Evolutionary conservation across 1,284 basidiomycete genomes (phyloP), one percentile per base, ranked within the genome.

Genomic region (Ganoderma resinaceum): DNA sequence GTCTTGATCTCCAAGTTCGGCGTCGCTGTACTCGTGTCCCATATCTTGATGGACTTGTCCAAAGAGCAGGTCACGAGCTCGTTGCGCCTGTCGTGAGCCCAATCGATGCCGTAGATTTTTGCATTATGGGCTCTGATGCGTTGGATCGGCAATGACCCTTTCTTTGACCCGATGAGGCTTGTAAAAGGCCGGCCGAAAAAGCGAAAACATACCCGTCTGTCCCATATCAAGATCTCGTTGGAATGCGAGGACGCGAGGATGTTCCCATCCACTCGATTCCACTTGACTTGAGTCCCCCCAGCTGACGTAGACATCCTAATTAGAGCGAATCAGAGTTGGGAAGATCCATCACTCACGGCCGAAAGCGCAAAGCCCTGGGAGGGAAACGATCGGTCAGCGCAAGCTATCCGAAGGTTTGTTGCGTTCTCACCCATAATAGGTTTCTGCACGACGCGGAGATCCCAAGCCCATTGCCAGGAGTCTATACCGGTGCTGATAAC

Each of bases 81-180:
- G 74, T 92, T 87, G n/a, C 85, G 82, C 62, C 84, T 81, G 31
- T 87, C 83, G 62, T 95, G 89, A 5, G 95, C 92, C 96, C 96
- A 98, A 80, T 98, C 96, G 64, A 98, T 96, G 1, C 96, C 96
- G 73, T 98, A 98, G 60, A 98, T 97, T 81, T 96, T 95, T 16
- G 94, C 89, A 26, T 84, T 85, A 76, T 98, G 96, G 0, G 95
- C 96, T 42, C 86, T 83, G 67, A 98, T 91, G 2, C 85, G 85
- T 9, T 89, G 86, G 1, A 95, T 82, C 0, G 96, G 96, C 2
- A 96, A 83, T 1, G 94, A 95, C 6, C 95, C 96, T 89, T 97
- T 97, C 91, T 96, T 73, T 46, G 37, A 38, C 11, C 23, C n/a
- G 1, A 26, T 60, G 14, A 60, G 58, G 37, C 8, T 4, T 26